A percentile compares a stretch with the other conserved stretches of the same genome.
These are phyloP conservation scores for Termitomyces eurrhizus DNA, from an alignment of 768 basidiomycete species.

Conservation along the genomic window DNA sequence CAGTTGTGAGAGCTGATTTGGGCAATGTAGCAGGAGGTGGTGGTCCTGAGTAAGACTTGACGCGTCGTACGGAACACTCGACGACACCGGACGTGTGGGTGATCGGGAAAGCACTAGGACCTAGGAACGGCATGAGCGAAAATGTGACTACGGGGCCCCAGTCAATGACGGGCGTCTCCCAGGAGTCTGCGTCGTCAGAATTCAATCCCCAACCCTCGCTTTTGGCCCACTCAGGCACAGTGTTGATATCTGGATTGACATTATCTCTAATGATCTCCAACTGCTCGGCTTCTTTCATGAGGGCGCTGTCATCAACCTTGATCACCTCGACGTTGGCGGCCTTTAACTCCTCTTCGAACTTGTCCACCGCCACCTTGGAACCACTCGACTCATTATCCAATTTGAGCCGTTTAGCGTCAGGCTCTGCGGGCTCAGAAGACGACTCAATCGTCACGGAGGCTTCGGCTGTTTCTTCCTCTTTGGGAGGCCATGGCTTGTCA, in stretches of 20 bases:
- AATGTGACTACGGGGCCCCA: slow-evolving; percentile 22
- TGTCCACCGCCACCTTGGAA: slow-evolving; percentile 16
- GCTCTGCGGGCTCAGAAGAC: background rate
- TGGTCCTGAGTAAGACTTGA: slow-evolving; percentile 44
- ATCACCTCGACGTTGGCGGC: slow-evolving; percentile 28
- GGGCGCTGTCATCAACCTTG: slow-evolving; percentile 10
- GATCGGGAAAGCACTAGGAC: slow-evolving; percentile 51
- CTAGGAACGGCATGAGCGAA: slow-evolving; percentile 40
- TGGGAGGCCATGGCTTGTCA: slow-evolving; percentile 1
- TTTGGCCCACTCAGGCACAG: slow-evolving; percentile 10
- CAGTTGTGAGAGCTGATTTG: slow-evolving; percentile 19
- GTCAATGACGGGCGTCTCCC: slow-evolving; percentile 8
- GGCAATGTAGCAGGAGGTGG: slow-evolving; percentile 23
- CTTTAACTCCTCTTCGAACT: slow-evolving; percentile 36
- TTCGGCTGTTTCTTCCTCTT: slow-evolving; percentile 4
- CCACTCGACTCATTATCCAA: slow-evolving; percentile 14
- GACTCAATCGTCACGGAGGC: background rate
- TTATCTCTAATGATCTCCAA: slow-evolving; percentile 14
- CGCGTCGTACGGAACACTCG: slow-evolving; percentile 58
- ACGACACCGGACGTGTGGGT: slow-evolving; percentile 66
- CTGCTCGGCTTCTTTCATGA: slow-evolving; percentile 11
- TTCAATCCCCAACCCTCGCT: slow-evolving; percentile 8
- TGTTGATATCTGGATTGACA: slow-evolving; percentile 11
- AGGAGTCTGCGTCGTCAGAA: slow-evolving; percentile 5
- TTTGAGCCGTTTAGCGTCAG: slow-evolving; percentile 15